Percentiles rank a stretch among this genome's conserved stretches.
phyloP scores from a whole-genome alignment of 306 rosid species.

The Quercus engelmannii region DNA sequence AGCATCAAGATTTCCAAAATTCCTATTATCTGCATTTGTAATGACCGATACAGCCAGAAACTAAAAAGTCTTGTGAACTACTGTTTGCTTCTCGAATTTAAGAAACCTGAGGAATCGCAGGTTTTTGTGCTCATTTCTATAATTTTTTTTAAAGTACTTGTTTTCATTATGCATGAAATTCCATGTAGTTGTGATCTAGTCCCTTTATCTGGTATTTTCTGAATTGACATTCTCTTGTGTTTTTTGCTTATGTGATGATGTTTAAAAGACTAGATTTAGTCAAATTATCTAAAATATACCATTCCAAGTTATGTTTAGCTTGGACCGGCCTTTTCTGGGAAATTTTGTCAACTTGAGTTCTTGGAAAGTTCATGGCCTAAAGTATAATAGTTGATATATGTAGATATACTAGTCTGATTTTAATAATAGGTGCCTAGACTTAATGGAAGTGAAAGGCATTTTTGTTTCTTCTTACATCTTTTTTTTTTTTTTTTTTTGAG shows the following conservation, averaged over 20 bases:
- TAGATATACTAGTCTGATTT: background rate
- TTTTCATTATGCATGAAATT: background rate
- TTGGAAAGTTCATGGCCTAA: background rate
- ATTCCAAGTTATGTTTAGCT: background rate
- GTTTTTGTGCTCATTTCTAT: constrained; percentile 26
- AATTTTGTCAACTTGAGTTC: background rate
- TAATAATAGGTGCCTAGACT: background rate
- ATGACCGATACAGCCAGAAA: constrained; percentile 97
- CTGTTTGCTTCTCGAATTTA: constrained; percentile 82
- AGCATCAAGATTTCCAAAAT: constrained; percentile 88
- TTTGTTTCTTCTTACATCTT: background rate
- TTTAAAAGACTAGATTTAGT: background rate
- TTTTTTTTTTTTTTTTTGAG: background rate
- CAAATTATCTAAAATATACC: background rate
- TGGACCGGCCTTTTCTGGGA: background rate
- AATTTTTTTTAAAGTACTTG: background rate
- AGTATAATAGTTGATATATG: background rate
- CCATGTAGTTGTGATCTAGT: constrained; percentile 9
- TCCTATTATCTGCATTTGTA: constrained; percentile 96
- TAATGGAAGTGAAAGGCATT: background rate
- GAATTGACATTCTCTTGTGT: background rate
- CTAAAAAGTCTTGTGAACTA: constrained; percentile 92
- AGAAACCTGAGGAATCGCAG: constrained; percentile 97
- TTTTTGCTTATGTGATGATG: background rate
- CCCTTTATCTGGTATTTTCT: background rate